These are phyloP conservation scores for Colletotrichum noveboracense DNA, from an alignment of 2,329 filamentous ascomycete species.

Conservation along the genomic window DNA sequence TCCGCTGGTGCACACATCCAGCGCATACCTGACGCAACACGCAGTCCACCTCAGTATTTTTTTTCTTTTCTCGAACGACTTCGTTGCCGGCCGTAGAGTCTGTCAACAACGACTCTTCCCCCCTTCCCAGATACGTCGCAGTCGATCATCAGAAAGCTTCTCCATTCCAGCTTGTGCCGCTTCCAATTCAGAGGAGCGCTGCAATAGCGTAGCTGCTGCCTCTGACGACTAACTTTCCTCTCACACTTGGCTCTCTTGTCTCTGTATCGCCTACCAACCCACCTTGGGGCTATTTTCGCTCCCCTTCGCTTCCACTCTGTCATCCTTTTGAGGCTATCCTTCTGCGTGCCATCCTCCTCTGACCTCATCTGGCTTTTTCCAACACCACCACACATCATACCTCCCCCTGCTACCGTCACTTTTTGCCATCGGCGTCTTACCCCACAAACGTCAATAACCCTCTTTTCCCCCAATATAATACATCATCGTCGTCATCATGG, in stretches of 20 bases:
- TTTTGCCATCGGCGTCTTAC: constrained; percentile 26
- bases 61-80: background rate
- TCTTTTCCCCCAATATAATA: constrained; percentile 41
- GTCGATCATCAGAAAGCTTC: constrained; percentile 16
- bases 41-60: background rate
- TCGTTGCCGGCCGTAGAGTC: background rate
- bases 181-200: constrained; percentile 20
- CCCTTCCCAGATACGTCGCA: background rate
- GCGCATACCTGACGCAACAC: constrained; percentile 1
- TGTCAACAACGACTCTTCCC: background rate
- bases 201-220: constrained; percentile 22
- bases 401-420: constrained; percentile 23
- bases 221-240: constrained; percentile 12
- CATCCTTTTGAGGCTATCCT: constrained; percentile 1
- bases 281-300: background rate
- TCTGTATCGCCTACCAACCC: background rate
- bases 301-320: background rate
- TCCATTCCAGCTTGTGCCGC: constrained; percentile 14
- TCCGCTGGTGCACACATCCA: constrained; percentile 6
- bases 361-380: constrained; percentile 42
- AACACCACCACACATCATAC: constrained; percentile 13
- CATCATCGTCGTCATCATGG: constrained; percentile 56
- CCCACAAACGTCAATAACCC: constrained; percentile 32
- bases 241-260: background rate
- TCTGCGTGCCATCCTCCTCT: constrained; percentile 32